Conservation (phyloP, 2,329 filamentous ascomycete genomes). For the Exophiala dermatitidis region DNA sequence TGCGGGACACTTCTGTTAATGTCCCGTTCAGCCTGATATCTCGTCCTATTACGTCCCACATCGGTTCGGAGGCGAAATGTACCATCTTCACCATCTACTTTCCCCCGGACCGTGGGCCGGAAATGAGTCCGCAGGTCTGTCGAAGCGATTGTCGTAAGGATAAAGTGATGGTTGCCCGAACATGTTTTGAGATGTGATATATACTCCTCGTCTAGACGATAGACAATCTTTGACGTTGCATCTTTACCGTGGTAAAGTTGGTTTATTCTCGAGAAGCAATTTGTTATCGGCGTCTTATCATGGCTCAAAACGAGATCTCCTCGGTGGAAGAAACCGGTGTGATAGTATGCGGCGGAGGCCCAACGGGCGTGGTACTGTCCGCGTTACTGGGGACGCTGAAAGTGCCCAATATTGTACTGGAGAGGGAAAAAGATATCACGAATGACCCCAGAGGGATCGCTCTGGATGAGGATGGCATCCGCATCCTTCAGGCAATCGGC, state of each 20-base stretch:
- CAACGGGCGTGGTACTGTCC: conserved; percentile 30
- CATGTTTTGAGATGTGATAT: too few species aligned
- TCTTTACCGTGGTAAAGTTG: not conserved
- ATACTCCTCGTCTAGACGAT: not conserved
- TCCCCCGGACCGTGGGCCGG: not conserved
- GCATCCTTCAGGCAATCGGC: conserved; percentile 29
- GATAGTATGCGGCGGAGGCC: conserved; percentile 31
- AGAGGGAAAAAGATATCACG: conserved; percentile 29
- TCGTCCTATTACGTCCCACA: too few species aligned
- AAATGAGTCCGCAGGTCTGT: not conserved
- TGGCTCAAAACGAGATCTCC: conserved; percentile 2
- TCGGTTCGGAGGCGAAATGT: too few species aligned
- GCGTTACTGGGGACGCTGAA: conserved; percentile 27
- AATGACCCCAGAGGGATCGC: conserved; percentile 32
- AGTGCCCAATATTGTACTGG: conserved; percentile 29
- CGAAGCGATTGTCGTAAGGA: too few species aligned
- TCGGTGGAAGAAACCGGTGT: conserved; percentile 25
- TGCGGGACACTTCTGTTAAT: not conserved
- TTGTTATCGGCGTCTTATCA: not conserved
- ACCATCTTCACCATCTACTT: too few species aligned
- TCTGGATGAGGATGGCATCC: conserved; percentile 32
- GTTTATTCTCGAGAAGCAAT: not conserved
- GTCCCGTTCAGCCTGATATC: too few species aligned
- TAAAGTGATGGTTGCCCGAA: too few species aligned
- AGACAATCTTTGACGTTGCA: not conserved